phyloP scores from a whole-genome alignment of 805 yeast species.

The Ogataea henricii region DNA sequence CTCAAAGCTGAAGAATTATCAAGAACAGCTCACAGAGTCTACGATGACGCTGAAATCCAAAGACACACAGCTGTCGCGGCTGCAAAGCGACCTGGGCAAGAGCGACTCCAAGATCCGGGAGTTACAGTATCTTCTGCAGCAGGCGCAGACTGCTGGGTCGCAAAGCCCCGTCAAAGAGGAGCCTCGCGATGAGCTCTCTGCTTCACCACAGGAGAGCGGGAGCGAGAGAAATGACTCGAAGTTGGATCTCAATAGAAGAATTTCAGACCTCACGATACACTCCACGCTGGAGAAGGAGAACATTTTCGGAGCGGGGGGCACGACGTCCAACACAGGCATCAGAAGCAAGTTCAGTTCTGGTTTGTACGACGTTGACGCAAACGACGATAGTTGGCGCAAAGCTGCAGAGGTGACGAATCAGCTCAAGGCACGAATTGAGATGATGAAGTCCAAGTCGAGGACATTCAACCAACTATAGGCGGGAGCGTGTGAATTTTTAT shows the following conservation, averaged over 20 bases:
- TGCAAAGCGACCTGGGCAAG: slow-evolving; percentile 62
- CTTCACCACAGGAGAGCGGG: slow-evolving; percentile 4
- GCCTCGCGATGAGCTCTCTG: slow-evolving; percentile 12
- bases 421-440: slow-evolving; percentile 82
- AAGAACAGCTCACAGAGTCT: slow-evolving; percentile 53
- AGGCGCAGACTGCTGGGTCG: neutral
- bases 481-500: neutral
- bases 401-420: slow-evolving; percentile 90
- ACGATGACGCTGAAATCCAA: slow-evolving; percentile 59
- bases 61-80: slow-evolving; percentile 66
- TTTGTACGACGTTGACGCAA: slow-evolving; percentile 40
- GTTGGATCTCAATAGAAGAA: slow-evolving; percentile 34
- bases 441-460: slow-evolving; percentile 70
- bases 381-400: slow-evolving; percentile 79
- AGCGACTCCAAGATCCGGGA: slow-evolving; percentile 46
- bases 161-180: slow-evolving; percentile 17
- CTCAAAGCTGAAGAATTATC: slow-evolving; percentile 41
- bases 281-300: slow-evolving; percentile 29
- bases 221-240: slow-evolving; percentile 9
- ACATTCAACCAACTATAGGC: slow-evolving; percentile 28
- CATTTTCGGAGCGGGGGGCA: slow-evolving; percentile 23
- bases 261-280: slow-evolving; percentile 37
- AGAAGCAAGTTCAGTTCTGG: slow-evolving; percentile 24
- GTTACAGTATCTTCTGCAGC: slow-evolving; percentile 24
- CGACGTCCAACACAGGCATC: slow-evolving; percentile 16